A percentile compares a stretch with the other conserved stretches of the same genome.
Evolutionary conservation across 2,329 filamentous ascomycete genomes (phyloP).

Genomic region (Corniculantispora saksenae): DNA sequence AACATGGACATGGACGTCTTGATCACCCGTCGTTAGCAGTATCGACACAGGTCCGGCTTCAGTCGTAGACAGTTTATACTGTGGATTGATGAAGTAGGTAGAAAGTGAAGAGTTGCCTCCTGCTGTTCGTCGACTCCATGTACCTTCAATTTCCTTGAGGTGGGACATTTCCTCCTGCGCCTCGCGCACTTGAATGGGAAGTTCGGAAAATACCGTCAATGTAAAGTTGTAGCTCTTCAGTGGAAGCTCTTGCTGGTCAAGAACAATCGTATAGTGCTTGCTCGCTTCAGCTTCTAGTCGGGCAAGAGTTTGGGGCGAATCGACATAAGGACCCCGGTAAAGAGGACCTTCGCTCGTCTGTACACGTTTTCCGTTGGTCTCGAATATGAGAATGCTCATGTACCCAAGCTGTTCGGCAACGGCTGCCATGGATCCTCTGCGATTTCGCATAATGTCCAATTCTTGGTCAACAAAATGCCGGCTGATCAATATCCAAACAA

Average conservation of each 20-base stretch:
- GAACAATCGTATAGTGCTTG: slow-evolving; percentile 60
- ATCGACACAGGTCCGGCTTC: slow-evolving; percentile 65
- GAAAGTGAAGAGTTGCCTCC: slow-evolving; percentile 80
- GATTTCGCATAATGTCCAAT: slow-evolving; percentile 54
- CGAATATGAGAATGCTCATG: slow-evolving; percentile 84
- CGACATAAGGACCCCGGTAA: slow-evolving; percentile 82
- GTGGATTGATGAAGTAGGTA: slow-evolving; percentile 82
- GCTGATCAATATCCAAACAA: slow-evolving; percentile 81
- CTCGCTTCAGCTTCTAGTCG: slow-evolving; percentile 53
- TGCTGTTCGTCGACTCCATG: slow-evolving; percentile 78
- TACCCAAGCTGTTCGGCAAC: slow-evolving; percentile 67
- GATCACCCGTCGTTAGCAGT: slow-evolving; percentile 67
- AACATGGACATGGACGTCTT: slow-evolving; percentile 76
- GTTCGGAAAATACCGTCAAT: slow-evolving; percentile 75
- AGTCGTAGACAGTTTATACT: slow-evolving; percentile 69
- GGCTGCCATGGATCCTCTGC: slow-evolving; percentile 42
- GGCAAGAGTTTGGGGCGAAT: slow-evolving; percentile 88
- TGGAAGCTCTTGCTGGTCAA: slow-evolving; percentile 78
- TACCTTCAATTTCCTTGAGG: slow-evolving; percentile 58
- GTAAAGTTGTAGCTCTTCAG: slow-evolving; percentile 79
- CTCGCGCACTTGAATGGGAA: slow-evolving; percentile 59
- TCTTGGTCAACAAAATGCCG: slow-evolving; percentile 79
- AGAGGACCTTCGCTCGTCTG: slow-evolving; percentile 71
- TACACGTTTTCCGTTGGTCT: slow-evolving; percentile 68
- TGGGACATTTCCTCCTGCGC: slow-evolving; percentile 62